Percentiles rank a stretch among this genome's conserved stretches.
Evolutionary conservation across 2,329 filamentous ascomycete species (phyloP).

Genomic region (Bimuria novae-zelandiae): DNA sequence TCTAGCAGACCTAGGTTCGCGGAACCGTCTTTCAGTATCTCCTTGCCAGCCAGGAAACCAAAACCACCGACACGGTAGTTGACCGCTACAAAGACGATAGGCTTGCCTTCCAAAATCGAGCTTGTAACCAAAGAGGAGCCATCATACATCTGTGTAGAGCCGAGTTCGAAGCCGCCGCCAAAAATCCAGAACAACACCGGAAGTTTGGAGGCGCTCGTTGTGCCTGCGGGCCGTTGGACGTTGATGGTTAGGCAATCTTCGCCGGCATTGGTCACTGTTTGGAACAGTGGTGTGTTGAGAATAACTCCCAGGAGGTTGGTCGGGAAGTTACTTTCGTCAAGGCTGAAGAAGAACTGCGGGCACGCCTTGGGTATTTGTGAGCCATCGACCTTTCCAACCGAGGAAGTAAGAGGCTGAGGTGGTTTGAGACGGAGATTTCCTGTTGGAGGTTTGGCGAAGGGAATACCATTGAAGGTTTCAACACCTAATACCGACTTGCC

Average conservation of each 20-base stretch:
- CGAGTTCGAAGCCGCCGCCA: conserved; percentile 51
- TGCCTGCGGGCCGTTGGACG: conserved; percentile 48
- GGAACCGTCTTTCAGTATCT: conserved; percentile 69
- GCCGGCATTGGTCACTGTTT: conserved; percentile 41
- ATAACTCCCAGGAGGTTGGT: conserved; percentile 44
- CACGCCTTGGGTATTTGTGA: conserved; percentile 65
- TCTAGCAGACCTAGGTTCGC: conserved; percentile 74
- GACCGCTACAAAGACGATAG: conserved; percentile 74
- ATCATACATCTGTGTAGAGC: conserved; percentile 47
- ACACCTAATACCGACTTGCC: conserved; percentile 55
- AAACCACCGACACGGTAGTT: conserved; percentile 79
- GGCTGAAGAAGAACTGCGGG: conserved; percentile 71
- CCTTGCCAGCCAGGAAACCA: conserved; percentile 72
- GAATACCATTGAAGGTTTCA: conserved; percentile 75
- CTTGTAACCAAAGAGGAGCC: conserved; percentile 46
- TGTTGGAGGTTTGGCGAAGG: conserved; percentile 72
- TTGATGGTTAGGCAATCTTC: conserved; percentile 53
- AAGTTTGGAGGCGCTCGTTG: conserved; percentile 44
- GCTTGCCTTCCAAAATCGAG: conserved; percentile 58
- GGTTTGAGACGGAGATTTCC: conserved; percentile 70
- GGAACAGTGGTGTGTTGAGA: conserved; percentile 47
- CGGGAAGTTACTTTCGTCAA: conserved; percentile 44
- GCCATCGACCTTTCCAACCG: conserved; percentile 66
- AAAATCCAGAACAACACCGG: conserved; percentile 57
- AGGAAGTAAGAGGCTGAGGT: conserved; percentile 62